These are phyloP conservation scores for Tulasnella sp. DNA, from an alignment of 768 basidiomycete species.

Conservation along the genomic window DNA sequence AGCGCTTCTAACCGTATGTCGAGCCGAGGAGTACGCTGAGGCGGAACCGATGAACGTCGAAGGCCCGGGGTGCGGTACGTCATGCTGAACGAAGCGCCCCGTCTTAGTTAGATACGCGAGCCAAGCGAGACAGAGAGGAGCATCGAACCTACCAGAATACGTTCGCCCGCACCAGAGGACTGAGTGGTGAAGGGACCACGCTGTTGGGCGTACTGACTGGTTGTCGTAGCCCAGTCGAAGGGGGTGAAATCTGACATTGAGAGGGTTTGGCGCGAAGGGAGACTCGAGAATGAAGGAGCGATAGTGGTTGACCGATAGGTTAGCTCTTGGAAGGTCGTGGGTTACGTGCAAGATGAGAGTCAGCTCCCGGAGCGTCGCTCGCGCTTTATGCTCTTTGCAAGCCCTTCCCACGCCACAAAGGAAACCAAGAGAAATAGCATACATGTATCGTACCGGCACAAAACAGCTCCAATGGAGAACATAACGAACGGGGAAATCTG, in stretches of 20 bases:
- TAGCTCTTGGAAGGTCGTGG: background rate
- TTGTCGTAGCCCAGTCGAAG: background rate
- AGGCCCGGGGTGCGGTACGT: too few relatives aligned
- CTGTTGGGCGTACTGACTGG: background rate
- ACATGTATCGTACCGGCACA: background rate
- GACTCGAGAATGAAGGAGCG: background rate
- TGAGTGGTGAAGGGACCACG: too few relatives aligned
- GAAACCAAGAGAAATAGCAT: background rate
- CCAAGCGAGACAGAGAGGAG: background rate
- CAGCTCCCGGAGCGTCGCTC: background rate
- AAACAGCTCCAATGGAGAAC: background rate
- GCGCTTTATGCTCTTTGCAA: background rate
- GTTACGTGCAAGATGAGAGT: background rate
- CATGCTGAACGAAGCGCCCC: too few relatives aligned
- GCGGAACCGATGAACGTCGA: background rate
- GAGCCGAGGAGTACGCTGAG: background rate
- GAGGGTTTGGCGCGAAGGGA: background rate
- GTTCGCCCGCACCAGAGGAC: too few relatives aligned
- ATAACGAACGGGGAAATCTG: background rate
- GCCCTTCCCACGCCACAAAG: background rate
- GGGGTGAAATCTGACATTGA: background rate
- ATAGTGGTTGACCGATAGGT: background rate
- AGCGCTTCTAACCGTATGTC: background rate
- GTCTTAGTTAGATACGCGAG: background rate
- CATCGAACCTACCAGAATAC: background rate